A percentile compares a stretch with the other conserved stretches of the same genome.
Evolutionary conservation across 164 flowering plant species (phyloP).

Genomic region (Stephania cephalantha): DNA sequence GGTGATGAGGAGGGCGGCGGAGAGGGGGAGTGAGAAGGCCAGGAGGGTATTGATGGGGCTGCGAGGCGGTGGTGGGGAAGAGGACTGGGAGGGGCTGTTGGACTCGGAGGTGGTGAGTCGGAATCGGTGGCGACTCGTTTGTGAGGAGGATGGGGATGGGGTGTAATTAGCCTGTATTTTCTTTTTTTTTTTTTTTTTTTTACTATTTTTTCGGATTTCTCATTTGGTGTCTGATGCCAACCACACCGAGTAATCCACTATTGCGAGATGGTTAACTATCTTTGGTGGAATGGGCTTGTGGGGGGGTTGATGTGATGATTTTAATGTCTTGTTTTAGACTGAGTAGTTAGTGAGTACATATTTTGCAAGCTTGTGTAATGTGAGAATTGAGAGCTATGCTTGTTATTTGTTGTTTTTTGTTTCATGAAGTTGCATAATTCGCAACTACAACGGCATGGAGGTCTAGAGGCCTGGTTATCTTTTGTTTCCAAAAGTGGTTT

Average conservation of each 20-base stretch:
- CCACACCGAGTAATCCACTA: no score
- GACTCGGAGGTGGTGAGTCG: conserved; percentile 35
- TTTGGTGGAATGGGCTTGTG: no score
- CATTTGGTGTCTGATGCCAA: no score
- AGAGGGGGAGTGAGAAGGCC: conserved; percentile 63
- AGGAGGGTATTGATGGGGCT: conserved; percentile 52
- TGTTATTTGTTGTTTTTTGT: no score
- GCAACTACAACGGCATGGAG: no score
- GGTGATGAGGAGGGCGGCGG: conserved; percentile 56
- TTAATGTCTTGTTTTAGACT: no score
- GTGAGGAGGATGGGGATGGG: conserved; percentile 8
- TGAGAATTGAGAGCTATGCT: not conserved
- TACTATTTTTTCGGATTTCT: no score
- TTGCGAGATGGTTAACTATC: no score
- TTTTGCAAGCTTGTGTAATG: not conserved
- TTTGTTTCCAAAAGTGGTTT: no score
- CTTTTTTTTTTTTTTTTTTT: not conserved
- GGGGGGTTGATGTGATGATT: not conserved
- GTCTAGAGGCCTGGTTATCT: no score
- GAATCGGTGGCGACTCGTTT: conserved; percentile 20
- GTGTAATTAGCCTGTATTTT: not conserved
- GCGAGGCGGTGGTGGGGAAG: conserved; percentile 38
- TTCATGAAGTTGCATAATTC: no score
- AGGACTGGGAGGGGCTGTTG: conserved; percentile 33
- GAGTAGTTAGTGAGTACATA: not conserved